These are phyloP conservation scores for Pseudocercospora ulei DNA, from an alignment of 2,329 filamentous ascomycete genomes.

Conservation along the genomic window DNA sequence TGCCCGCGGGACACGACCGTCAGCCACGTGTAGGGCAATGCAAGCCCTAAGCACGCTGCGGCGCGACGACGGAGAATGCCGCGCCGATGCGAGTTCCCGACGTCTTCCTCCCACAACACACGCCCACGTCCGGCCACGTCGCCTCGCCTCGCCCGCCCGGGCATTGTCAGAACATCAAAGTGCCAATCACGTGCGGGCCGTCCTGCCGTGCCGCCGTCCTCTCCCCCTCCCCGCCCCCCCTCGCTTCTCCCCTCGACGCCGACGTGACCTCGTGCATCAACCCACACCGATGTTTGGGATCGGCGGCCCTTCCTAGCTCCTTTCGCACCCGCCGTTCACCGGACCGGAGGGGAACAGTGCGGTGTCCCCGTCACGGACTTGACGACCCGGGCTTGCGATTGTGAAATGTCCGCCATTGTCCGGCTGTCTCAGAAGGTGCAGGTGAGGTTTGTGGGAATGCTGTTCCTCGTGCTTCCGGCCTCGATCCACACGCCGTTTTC, in stretches of 20 bases:
- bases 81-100: too few species aligned
- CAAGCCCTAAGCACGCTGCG: too few species aligned
- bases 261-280: slow-evolving; percentile 8
- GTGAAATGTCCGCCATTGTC: slow-evolving; percentile 3
- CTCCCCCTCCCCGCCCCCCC: slow-evolving; percentile 1
- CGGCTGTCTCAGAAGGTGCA: not conserved
- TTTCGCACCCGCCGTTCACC: slow-evolving; percentile 1
- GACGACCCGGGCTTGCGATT: slow-evolving; percentile 7
- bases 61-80: too few species aligned
- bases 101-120: too few species aligned
- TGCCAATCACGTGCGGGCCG: slow-evolving; percentile 6
- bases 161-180: slow-evolving; percentile 58
- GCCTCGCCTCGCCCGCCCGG: too few species aligned
- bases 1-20: slow-evolving; percentile 65
- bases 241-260: slow-evolving; percentile 7
- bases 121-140: too few species aligned
- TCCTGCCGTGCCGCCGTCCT: not conserved
- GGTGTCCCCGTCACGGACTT: slow-evolving; percentile 4
- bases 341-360: too few species aligned
- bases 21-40: too few species aligned
- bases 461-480: not conserved
- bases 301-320: not conserved
- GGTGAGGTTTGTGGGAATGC: slow-evolving; percentile 1
- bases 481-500: not conserved
- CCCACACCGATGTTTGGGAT: slow-evolving; percentile 4